These are phyloP conservation scores for Cyclocybe aegerita DNA, from an alignment of 768 basidiomycete genomes.

Conservation along the genomic window DNA sequence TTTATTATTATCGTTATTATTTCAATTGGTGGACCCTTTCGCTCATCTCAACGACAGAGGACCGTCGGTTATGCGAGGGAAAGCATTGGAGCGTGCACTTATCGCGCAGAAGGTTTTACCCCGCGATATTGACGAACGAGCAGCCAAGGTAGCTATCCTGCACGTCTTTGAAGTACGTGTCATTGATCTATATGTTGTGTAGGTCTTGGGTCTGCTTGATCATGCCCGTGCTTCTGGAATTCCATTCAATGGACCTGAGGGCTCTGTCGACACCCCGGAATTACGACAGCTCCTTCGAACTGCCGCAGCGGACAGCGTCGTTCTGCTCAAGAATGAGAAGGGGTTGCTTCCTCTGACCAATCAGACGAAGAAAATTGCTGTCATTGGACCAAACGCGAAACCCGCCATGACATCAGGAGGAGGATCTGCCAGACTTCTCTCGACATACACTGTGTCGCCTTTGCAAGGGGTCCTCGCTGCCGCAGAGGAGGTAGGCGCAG, in stretches of 20 bases:
- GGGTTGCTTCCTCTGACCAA: conserved; percentile 48
- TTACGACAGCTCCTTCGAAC: conserved; percentile 46
- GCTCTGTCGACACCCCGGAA: conserved; percentile 44
- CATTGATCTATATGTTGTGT: background rate
- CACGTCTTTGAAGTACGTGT: background rate
- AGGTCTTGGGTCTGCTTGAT: conserved; percentile 50
- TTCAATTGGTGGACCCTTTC: conserved; percentile 29
- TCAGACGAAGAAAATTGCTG: conserved; percentile 43
- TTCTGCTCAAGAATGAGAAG: conserved; percentile 61
- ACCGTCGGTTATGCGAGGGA: conserved; percentile 47
- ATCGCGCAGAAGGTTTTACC: conserved; percentile 41
- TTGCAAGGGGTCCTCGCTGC: conserved; percentile 51
- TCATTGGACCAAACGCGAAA: conserved; percentile 66
- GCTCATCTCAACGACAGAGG: conserved; percentile 34
- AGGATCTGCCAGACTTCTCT: conserved; percentile 53
- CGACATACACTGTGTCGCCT: conserved; percentile 56
- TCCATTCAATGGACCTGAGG: conserved; percentile 52
- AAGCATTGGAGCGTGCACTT: conserved; percentile 39
- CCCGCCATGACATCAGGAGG: conserved; percentile 53
- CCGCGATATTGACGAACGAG: conserved; percentile 40
- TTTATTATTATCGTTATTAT: background rate
- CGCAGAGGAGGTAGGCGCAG: conserved; percentile 39
- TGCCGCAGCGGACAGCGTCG: conserved; percentile 53
- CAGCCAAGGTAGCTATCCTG: conserved; percentile 25
- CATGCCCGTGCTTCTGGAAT: conserved; percentile 51